phyloP scores from a whole-genome alignment of 2,329 filamentous ascomycete species.

The Pseudocercospora vitis region DNA sequence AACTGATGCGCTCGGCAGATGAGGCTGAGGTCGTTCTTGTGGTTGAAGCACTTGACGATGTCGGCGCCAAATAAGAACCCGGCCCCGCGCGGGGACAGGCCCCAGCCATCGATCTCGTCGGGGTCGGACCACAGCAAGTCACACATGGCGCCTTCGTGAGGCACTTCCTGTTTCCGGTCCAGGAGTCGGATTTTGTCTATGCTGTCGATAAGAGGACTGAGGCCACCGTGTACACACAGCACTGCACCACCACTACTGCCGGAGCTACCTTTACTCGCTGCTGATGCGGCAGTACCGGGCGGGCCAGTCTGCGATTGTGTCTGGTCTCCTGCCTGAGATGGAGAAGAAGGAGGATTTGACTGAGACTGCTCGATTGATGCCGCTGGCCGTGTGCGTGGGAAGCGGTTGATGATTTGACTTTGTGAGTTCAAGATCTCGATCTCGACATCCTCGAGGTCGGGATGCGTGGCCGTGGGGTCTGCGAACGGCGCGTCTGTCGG shows the following conservation, averaged over 20 bases:
- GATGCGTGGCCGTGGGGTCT: slow-evolving; percentile 51
- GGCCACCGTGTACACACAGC: slow-evolving; percentile 90
- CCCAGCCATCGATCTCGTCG: slow-evolving; percentile 97
- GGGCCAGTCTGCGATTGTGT: slow-evolving; percentile 55
- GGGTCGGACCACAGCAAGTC: slow-evolving; percentile 97
- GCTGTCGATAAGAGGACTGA: slow-evolving; percentile 86
- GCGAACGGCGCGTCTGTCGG: slow-evolving; percentile 58
- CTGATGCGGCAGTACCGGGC: slow-evolving; percentile 76
- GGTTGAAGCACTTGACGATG: slow-evolving; percentile 94
- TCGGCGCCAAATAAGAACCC: slow-evolving; percentile 95
- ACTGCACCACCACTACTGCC: slow-evolving; percentile 75
- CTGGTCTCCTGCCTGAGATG: slow-evolving; percentile 39
- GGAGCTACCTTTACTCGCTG: slow-evolving; percentile 58
- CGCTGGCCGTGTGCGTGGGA: slow-evolving; percentile 51
- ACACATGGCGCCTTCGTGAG: slow-evolving; percentile 98
- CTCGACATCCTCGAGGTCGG: slow-evolving; percentile 69
- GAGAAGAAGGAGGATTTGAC: slow-evolving; percentile 40
- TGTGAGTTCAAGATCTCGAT: slow-evolving; percentile 89
- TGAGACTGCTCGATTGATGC: slow-evolving; percentile 26
- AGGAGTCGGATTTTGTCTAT: slow-evolving; percentile 94
- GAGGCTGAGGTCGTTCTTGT: slow-evolving; percentile 85
- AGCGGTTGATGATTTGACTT: slow-evolving; percentile 74
- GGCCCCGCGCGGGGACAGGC: slow-evolving; percentile 85
- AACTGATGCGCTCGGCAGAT: slow-evolving; percentile 95
- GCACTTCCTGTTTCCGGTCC: slow-evolving; percentile 96